Base-by-base conservation (phyloP, 345 rosid genomes). In the Euclidium syriacum region DNA sequence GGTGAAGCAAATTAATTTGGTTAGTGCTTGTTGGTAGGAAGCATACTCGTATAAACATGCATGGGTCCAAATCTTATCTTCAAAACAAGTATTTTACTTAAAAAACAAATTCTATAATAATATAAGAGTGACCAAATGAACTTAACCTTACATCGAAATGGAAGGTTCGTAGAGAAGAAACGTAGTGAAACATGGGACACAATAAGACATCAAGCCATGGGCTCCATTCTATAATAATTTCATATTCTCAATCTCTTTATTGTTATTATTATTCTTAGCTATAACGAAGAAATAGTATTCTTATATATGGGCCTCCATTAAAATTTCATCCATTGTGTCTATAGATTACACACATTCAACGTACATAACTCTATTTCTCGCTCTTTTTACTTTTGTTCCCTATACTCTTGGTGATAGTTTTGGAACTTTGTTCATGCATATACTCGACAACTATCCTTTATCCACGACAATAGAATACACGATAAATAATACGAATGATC, bases 301-400 rank as follows among this genome's bases (percentile, higher is more conserved):
- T 24, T 32, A 71, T 71, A 32, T 32, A 71, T 71, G 70, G 75
- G 60, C 40, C 75, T 32, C 75, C 75, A 56, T 70, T 69, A 19
- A 3, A 41, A 10, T 68, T 26, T 34, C 49, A 52, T 52, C 50
- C 35, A 38, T 8, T 17, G 22, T 47, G 44, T 63, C 58, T 29
- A n/a, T 17, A 60, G 68, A 53, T 70, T 62, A 27, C 18, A 59
- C 61, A 59, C 65, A 63, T 70, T 47, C 74, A 55, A 47, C 30
- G 68, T 39, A 70, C 46, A 46, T 55, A 22, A 14, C 63, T 15
- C 50, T 46, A 34, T 53, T 60, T 67, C 48, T 50, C 43, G 24
- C 46, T 43, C 30, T 54, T 8, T 0, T 6, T 42, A 4, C 32
- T 26, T 20, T 23, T 4, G 11, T 26, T 17, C 3, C 3, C n/a